Base-by-base conservation (phyloP, 2,329 filamentous ascomycete genomes). In the Pleomassaria siparia region DNA sequence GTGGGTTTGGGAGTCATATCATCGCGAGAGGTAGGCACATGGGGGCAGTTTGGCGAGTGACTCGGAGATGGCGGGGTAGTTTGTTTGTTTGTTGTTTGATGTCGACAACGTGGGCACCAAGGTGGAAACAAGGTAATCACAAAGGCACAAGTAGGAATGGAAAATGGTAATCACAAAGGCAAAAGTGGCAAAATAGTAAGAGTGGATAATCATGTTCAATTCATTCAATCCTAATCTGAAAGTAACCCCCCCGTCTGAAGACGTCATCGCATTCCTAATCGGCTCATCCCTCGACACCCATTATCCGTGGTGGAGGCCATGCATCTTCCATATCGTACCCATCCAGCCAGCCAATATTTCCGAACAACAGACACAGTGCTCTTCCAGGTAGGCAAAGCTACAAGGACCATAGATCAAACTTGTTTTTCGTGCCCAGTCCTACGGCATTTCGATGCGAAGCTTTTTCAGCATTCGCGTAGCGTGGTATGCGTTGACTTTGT, bases 351-450 rank as follows among this genome's bases (percentile, higher is more conserved):
- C 42, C 4, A 42, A 36, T 55, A 41, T 52, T 28, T 36, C 37
- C 40, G 54, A 55, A 57, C 46, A 62, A 57, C 60, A 63, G 49
- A 45, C 30, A 56, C 58, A 58, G 51, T 58, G 62, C 59, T 59
- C 53, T 36, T 54, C 56, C 46, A 53, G 44, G 47, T 39, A 62
- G 56, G 59, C 56, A 60, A 43, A 51, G 59, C 53, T 54, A 57
- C 54, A 60, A 59, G 53, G 52, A 56, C 51, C 44, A 50, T 33
- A 48, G 44, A 46, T 59, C 55, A 53, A 35, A 57, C 55, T 59
- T 58, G 58, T 51, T n/a, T n/a, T n/a, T 56, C 33, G 44, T 54
- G 57, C 54, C 55, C 51, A 41, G 47, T 47, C 51, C 54, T n/a
- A n/a, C n/a, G n/a, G 55, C 54, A 53, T 43, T 53, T 47, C 46